Evolutionary conservation across 2,329 filamentous ascomycete species (phyloP).

Genomic region (Colletotrichum sp.): DNA sequence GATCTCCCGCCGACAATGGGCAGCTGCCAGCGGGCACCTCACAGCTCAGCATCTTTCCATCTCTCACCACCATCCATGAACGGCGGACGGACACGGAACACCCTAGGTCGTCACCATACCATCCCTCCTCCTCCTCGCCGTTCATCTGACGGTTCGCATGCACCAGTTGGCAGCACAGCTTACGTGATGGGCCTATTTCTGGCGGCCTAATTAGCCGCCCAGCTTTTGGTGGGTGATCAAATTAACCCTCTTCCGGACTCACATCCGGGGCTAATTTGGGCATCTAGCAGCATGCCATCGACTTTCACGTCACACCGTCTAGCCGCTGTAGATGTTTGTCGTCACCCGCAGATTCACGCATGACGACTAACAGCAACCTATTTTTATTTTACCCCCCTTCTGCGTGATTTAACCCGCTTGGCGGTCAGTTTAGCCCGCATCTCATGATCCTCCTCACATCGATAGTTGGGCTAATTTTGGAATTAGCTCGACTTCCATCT

Average conservation of each 20-base stretch:
- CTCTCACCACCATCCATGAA: background rate
- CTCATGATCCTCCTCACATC: background rate
- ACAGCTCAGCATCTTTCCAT: background rate
- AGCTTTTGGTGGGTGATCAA: conserved; percentile 8
- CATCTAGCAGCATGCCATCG: background rate
- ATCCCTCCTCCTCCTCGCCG: background rate
- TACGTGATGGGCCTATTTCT: conserved; percentile 9
- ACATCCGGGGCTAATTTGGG: conserved; percentile 31
- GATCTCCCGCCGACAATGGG: conserved; percentile 10
- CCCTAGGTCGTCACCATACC: background rate
- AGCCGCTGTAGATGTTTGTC: conserved; percentile 21
- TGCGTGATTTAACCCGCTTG: conserved; percentile 11
- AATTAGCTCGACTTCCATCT: conserved; percentile 1
- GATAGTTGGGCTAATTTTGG: conserved; percentile 15
- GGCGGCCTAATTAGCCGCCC: conserved; percentile 21
- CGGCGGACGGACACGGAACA: background rate
- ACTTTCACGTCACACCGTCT: conserved; percentile 4
- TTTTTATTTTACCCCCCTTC: conserved; percentile 41
- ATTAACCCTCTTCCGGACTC: conserved; percentile 15
- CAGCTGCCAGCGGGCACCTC: background rate
- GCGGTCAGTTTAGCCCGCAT: background rate
- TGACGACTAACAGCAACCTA: conserved; percentile 21
- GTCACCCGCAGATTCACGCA: conserved; percentile 18
- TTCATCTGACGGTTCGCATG: background rate
- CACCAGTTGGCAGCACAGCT: background rate